A percentile compares a stretch with the other conserved stretches of the same genome.
phyloP scores from a whole-genome alignment of 176 grass and related monocot species.

The Phyllostachys edulis region DNA sequence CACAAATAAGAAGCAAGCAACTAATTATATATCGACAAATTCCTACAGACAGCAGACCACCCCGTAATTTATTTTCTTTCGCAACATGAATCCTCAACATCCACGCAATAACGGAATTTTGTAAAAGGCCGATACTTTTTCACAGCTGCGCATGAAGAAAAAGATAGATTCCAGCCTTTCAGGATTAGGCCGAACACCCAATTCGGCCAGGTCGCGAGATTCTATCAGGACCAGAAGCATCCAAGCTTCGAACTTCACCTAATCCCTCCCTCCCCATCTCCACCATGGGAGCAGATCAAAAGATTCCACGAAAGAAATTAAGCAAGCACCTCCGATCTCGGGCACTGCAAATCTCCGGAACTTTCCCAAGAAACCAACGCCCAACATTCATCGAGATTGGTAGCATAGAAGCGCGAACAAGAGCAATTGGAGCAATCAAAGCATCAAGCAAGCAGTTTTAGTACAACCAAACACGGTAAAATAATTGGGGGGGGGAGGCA shows the following conservation, averaged over 20 bases:
- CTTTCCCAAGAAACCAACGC: not conserved
- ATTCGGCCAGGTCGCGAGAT: conserved; percentile 30
- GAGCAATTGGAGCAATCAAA: conserved; percentile 8
- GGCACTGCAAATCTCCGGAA: not conserved
- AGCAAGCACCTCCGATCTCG: not conserved
- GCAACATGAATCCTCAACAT: conserved; percentile 25
- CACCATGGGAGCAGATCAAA: not conserved
- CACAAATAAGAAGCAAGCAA: conserved; percentile 6
- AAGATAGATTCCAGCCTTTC: conserved; percentile 41
- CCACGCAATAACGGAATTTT: conserved; percentile 12
- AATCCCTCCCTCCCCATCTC: conserved; percentile 10
- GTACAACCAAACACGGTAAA: not conserved
- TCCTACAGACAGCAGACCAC: not conserved
- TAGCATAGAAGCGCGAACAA: not conserved
- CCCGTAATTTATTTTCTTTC: not conserved
- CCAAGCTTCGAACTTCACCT: conserved; percentile 3
- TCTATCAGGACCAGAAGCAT: conserved; percentile 40
- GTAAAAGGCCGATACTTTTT: conserved; percentile 20
- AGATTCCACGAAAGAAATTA: conserved; percentile 7
- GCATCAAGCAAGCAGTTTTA: not conserved
- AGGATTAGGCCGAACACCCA: not conserved
- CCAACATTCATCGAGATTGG: not conserved
- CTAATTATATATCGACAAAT: not conserved
- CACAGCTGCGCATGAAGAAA: not conserved
- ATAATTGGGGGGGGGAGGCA: not conserved